Conservation (phyloP, 768 basidiomycete species). For the Collybia mongolica region DNA sequence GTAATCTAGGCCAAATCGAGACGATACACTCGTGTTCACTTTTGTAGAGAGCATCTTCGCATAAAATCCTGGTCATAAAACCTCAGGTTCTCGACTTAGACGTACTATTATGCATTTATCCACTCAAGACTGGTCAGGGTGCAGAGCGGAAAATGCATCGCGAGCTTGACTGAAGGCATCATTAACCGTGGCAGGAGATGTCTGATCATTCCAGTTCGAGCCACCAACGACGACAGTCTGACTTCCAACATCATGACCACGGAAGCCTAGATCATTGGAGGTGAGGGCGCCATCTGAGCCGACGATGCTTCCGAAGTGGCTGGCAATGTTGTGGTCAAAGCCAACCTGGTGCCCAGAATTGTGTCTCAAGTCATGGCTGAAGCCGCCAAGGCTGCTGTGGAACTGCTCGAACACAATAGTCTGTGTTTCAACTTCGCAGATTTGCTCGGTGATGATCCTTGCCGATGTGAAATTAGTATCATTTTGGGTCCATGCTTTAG, state of each 20-base stretch:
- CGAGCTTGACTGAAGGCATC: conserved; percentile 17
- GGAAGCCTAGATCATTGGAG: conserved; percentile 29
- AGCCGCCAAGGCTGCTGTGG: conserved; percentile 24
- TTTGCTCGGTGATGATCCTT: conserved; percentile 28
- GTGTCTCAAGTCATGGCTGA: conserved; percentile 29
- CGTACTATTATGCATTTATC: neutral
- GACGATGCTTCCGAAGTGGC: conserved; percentile 25
- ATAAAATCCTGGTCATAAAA: neutral
- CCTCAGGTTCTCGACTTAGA: neutral
- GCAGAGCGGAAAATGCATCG: conserved; percentile 10
- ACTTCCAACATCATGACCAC: conserved; percentile 26
- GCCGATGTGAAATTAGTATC: neutral
- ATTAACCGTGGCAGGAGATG: conserved; percentile 21
- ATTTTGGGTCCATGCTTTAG: neutral
- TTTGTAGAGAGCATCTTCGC: neutral
- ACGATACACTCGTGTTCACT: neutral
- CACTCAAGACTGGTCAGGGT: conserved; percentile 4
- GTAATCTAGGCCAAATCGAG: conserved; percentile 1
- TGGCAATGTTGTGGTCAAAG: conserved; percentile 29
- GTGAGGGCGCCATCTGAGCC: conserved; percentile 26
- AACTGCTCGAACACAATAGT: conserved; percentile 34
- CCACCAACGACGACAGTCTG: conserved; percentile 22
- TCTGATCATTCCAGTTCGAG: conserved; percentile 25
- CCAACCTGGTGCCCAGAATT: conserved; percentile 27
- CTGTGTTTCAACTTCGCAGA: conserved; percentile 37